phyloP scores from a whole-genome alignment of 805 yeast genomes.

The Suhomyces prunicola region DNA sequence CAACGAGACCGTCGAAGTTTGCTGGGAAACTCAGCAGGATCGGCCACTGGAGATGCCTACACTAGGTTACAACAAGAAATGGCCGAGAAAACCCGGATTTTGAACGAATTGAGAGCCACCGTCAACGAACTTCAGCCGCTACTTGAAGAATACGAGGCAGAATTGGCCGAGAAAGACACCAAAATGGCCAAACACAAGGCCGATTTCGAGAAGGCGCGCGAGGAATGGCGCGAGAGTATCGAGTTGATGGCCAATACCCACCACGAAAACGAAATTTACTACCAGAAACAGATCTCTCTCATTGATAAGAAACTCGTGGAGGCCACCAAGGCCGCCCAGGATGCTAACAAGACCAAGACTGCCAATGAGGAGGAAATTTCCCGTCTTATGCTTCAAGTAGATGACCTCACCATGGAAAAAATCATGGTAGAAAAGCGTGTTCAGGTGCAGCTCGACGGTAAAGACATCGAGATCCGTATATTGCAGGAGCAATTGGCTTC shows the following conservation, averaged over 20 bases:
- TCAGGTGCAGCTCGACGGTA: constrained; percentile 12
- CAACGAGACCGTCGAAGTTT: constrained; percentile 2
- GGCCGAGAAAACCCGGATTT: constrained; percentile 42
- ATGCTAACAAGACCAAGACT: background rate
- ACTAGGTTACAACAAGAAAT: constrained; percentile 25
- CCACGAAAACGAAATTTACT: constrained; percentile 51
- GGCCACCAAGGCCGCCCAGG: background rate
- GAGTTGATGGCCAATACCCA: constrained; percentile 54
- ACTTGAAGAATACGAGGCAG: constrained; percentile 45
- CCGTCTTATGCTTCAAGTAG: constrained; percentile 7
- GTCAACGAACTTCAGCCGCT: constrained; percentile 49
- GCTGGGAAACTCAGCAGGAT: background rate
- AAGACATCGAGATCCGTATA: constrained; percentile 10
- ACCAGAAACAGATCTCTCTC: constrained; percentile 44
- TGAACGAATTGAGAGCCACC: constrained; percentile 47
- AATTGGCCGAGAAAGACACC: constrained; percentile 43
- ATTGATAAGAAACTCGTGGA: constrained; percentile 13
- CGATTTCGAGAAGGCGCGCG: constrained; percentile 51
- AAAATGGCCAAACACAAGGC: constrained; percentile 45
- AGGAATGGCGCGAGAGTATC: constrained; percentile 57
- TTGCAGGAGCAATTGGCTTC: constrained; percentile 7
- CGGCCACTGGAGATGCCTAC: constrained; percentile 13
- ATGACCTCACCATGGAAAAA: constrained; percentile 13
- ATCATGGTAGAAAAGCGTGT: constrained; percentile 11
- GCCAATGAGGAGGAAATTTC: constrained; percentile 9